A percentile compares a stretch with the other conserved stretches of the same genome.
Conservation (phyloP, 2,329 filamentous ascomycete genomes). For the Claviceps sp. region DNA sequence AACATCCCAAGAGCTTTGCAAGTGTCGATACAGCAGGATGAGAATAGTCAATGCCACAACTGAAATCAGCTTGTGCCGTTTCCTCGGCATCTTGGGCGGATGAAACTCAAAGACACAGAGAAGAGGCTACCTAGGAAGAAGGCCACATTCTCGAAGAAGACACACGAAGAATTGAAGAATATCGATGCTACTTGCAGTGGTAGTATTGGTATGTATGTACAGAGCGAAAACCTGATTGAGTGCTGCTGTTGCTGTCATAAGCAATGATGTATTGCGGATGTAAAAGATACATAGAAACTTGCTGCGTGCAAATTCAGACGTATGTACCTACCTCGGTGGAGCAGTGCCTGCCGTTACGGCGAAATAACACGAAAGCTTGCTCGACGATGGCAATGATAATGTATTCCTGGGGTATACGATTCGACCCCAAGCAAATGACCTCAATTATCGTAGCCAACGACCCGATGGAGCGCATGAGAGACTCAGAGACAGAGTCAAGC, state of each 20-base stretch:
- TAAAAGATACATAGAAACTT: neutral
- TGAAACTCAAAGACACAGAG: neutral
- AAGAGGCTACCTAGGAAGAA: neutral
- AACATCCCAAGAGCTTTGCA: constrained; percentile 26
- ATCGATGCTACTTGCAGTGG: neutral
- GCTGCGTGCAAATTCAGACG: neutral
- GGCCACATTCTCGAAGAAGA: neutral
- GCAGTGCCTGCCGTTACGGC: too few species aligned
- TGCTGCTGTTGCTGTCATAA: neutral
- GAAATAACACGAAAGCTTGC: too few species aligned
- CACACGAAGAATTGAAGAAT: neutral
- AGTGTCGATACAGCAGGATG: constrained; percentile 38
- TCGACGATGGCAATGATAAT: too few species aligned
- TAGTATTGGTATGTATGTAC: neutral
- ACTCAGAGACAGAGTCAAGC: too few species aligned
- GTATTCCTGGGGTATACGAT: too few species aligned
- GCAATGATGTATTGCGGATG: neutral
- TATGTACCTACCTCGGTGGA: too few species aligned
- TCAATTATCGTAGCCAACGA: too few species aligned
- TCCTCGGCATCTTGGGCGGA: constrained; percentile 36
- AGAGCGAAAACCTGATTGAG: neutral
- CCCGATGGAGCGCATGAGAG: too few species aligned
- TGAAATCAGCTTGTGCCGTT: constrained; percentile 49
- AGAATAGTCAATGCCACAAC: constrained; percentile 40
- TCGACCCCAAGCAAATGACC: too few species aligned